A percentile compares a stretch with the other conserved stretches of the same genome.
Conservation (phyloP, 1,284 basidiomycete genomes). For the Hemileia vastatrix region DNA sequence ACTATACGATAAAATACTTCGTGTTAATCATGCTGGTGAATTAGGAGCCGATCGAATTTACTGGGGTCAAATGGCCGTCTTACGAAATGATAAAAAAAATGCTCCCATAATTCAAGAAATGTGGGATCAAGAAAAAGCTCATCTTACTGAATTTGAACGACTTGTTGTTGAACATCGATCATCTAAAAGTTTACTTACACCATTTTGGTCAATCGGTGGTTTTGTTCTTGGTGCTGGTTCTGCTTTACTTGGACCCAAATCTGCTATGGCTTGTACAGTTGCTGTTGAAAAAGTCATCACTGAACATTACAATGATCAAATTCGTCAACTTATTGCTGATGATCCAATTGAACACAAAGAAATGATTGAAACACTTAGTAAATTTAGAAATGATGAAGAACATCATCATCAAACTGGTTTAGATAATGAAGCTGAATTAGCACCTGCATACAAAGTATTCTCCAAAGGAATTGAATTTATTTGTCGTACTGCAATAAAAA, state of each 20-base stretch:
- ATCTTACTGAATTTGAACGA: slow-evolving; percentile 73
- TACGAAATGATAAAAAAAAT: slow-evolving; percentile 51
- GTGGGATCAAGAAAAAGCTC: slow-evolving; percentile 95
- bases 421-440: too few species aligned
- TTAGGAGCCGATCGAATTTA: slow-evolving; percentile 90
- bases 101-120: slow-evolving; percentile 56
- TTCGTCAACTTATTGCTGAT: too few species aligned
- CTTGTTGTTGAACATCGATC: slow-evolving; percentile 71
- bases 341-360: too few species aligned
- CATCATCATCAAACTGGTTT: too few species aligned
- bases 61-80: slow-evolving; percentile 55
- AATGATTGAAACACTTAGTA: too few species aligned
- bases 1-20: slow-evolving; percentile 51
- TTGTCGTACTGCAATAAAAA: too few species aligned
- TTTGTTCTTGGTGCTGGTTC: slow-evolving; percentile 75
- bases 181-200: slow-evolving; percentile 71
- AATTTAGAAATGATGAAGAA: too few species aligned
- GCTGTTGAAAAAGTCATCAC: slow-evolving; percentile 96
- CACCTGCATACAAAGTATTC: too few species aligned
- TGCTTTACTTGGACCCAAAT: slow-evolving; percentile 78
- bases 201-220: slow-evolving; percentile 73
- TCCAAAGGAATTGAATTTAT: too few species aligned
- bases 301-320: slow-evolving; percentile 95
- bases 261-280: slow-evolving; percentile 96
- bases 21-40: slow-evolving; percentile 87